phyloP scores from a whole-genome alignment of 148 eudicot species.

The Arbutus unedo region DNA sequence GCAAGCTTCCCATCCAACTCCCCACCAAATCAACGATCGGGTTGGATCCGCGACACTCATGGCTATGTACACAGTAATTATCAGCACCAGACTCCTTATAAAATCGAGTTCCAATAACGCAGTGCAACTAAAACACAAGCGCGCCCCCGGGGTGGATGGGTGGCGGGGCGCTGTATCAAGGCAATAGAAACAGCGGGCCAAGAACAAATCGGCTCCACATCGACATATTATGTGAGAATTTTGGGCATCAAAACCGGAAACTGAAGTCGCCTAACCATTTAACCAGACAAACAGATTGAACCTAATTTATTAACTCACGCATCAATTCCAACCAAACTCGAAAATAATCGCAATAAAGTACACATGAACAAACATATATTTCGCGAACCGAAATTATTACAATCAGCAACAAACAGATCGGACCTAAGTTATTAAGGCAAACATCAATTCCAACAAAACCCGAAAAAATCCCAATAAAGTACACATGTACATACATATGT shows the following conservation, averaged over 20 bases:
- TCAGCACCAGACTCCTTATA: neutral
- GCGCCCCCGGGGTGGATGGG: too few relatives aligned
- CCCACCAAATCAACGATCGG: neutral
- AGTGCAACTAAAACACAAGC: neutral
- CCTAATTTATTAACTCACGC: too few relatives aligned
- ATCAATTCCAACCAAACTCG: too few relatives aligned
- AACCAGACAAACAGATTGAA: neutral
- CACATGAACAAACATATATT: too few relatives aligned
- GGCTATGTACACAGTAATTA: neutral
- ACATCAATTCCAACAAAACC: neutral
- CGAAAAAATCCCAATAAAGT: neutral
- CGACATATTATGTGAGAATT: neutral
- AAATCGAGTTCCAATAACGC: neutral
- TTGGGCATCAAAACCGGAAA: neutral
- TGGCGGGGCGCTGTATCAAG: neutral
- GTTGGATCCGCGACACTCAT: neutral
- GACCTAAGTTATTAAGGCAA: neutral
- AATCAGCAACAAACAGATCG: neutral
- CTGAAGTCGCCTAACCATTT: neutral
- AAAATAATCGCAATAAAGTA: too few relatives aligned
- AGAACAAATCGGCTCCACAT: neutral
- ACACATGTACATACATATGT: neutral
- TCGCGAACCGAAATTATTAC: neutral
- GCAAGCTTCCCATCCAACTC: neutral
- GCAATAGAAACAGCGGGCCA: neutral